Percentiles rank a stretch among this genome's conserved stretches.
phyloP scores from a whole-genome alignment of 305 asterid species.

The Fraxinus albicans region DNA sequence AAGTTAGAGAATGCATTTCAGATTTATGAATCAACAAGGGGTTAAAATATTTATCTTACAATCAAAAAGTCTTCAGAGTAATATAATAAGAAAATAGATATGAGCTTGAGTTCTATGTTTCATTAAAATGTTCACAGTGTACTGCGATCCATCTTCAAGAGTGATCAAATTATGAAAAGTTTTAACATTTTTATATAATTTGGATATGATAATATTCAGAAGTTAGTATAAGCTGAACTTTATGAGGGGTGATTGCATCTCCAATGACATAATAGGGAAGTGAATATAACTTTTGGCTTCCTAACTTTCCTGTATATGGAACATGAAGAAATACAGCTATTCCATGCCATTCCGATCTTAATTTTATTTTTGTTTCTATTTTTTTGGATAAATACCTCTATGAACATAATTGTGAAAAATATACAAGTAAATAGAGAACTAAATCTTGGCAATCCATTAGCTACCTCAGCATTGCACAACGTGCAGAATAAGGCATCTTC shows the following conservation, averaged over 20 bases:
- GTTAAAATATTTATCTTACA: background rate
- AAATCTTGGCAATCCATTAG: constrained; percentile 20
- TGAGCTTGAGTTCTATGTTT: background rate
- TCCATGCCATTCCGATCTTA: background rate
- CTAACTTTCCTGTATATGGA: background rate
- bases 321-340: constrained; percentile 5
- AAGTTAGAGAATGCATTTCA: background rate
- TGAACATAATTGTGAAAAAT: background rate
- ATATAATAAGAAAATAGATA: background rate
- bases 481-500: constrained; percentile 99
- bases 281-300: background rate
- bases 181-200: background rate
- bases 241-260: background rate
- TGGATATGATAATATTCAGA: constrained; percentile 7
- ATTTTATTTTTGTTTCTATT: background rate
- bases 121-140: background rate
- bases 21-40: background rate
- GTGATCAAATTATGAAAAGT: background rate
- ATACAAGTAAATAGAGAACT: constrained; percentile 2
- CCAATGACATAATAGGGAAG: background rate
- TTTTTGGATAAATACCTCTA: background rate
- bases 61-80: background rate
- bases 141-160: background rate
- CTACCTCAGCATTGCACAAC: constrained; percentile 97
- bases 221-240: background rate